These are phyloP conservation scores for Coemansia sp. DNA, from an alignment of 192 early-diverging fungal genomes.

Conservation along the genomic window DNA sequence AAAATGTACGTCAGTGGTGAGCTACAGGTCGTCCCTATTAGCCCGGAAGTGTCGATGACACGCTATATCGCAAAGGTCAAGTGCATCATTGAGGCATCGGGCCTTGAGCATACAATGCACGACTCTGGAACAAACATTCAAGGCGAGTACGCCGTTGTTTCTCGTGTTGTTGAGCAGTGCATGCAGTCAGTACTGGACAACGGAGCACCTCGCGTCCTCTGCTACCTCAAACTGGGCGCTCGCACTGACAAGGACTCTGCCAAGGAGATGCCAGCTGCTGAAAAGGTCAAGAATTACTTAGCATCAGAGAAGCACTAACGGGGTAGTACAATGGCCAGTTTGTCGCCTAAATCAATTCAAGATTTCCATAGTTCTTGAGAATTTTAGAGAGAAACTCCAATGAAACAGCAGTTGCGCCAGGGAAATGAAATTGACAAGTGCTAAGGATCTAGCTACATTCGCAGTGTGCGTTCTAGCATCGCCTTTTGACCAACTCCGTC, in stretches of 20 bases:
- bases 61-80: slow-evolving; percentile 45
- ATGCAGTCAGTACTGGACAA: slow-evolving; percentile 48
- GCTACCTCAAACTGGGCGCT: slow-evolving; percentile 46
- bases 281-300: slow-evolving; percentile 33
- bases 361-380: too few species aligned
- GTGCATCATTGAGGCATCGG: slow-evolving; percentile 34
- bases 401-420: too few species aligned
- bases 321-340: neutral
- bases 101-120: slow-evolving; percentile 50
- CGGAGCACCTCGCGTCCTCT: slow-evolving; percentile 44
- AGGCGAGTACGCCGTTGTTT: slow-evolving; percentile 43
- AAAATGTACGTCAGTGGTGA: slow-evolving; percentile 49
- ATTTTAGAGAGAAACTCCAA: too few species aligned
- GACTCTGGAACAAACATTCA: slow-evolving; percentile 51
- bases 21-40: slow-evolving; percentile 47
- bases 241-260: slow-evolving; percentile 47
- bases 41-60: slow-evolving; percentile 36
- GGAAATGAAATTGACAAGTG: too few species aligned
- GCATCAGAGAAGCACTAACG: neutral
- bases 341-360: neutral
- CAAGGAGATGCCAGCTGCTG: slow-evolving; percentile 25
- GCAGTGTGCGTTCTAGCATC: too few species aligned
- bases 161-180: slow-evolving; percentile 31
- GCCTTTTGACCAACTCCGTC: too few species aligned
- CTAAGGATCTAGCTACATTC: too few species aligned